These are phyloP conservation scores for Galerina sulciceps DNA, from an alignment of 768 basidiomycete genomes.

Conservation along the genomic window DNA sequence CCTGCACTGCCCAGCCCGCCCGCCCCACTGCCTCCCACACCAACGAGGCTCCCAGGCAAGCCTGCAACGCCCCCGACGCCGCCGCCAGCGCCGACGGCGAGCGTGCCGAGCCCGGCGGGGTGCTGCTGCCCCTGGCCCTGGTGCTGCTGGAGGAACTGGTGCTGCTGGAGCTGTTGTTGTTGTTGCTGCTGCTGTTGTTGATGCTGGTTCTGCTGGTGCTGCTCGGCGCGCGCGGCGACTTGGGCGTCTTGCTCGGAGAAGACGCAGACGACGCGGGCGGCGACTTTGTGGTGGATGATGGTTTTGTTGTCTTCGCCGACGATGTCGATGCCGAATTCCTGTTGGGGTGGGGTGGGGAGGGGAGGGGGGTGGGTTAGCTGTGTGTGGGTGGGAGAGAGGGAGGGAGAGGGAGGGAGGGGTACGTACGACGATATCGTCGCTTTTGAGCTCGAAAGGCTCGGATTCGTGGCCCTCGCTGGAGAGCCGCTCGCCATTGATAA, in stretches of 20 bases:
- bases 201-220: conserved; percentile 56
- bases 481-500: conserved; percentile 94
- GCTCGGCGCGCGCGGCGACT: conserved; percentile 71
- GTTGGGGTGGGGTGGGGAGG: conserved; percentile 4
- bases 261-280: conserved; percentile 90
- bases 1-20: neutral
- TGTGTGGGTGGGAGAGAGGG: conserved; percentile 4
- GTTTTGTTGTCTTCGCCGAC: conserved; percentile 98
- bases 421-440: conserved; percentile 93
- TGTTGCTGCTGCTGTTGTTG: conserved; percentile 33
- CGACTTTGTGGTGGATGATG: conserved; percentile 98
- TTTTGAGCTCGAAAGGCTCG: conserved; percentile 92
- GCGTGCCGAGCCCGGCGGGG: neutral
- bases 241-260: conserved; percentile 86
- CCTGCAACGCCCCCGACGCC: conserved; percentile 13
- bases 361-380: conserved; percentile 7
- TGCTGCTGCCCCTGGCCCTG: conserved; percentile 2
- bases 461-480: conserved; percentile 89
- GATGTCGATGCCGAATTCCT: conserved; percentile 99
- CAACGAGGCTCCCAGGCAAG: conserved; percentile 7
- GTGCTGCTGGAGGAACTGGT: conserved; percentile 18
- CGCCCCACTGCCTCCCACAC: neutral
- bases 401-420: conserved; percentile 16
- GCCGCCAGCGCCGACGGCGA: neutral
- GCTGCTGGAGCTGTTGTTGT: conserved; percentile 20